A percentile compares a stretch with the other conserved stretches of the same genome.
These are phyloP conservation scores for Trametes maxima DNA, from an alignment of 768 basidiomycete species.

Conservation along the genomic window DNA sequence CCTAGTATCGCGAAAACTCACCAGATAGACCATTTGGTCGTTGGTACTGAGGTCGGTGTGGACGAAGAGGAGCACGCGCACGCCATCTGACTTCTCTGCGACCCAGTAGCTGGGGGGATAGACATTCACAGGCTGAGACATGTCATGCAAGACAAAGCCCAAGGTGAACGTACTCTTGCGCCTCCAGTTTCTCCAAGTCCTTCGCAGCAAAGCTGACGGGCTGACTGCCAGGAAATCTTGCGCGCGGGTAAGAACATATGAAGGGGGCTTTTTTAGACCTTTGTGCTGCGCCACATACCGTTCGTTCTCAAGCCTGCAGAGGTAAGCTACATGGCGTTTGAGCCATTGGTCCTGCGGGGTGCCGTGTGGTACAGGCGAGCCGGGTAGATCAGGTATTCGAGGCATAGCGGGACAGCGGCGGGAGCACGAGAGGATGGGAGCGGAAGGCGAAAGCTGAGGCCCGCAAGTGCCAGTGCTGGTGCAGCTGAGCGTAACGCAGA, in stretches of 20 bases:
- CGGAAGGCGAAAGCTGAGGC: neutral
- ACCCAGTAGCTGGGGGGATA: conserved; percentile 84
- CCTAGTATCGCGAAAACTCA: conserved; percentile 33
- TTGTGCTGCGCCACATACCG: conserved; percentile 46
- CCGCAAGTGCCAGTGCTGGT: neutral
- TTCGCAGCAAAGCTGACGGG: conserved; percentile 83
- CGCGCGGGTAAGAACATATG: neutral
- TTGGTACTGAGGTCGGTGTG: conserved; percentile 54
- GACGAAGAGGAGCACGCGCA: conserved; percentile 87
- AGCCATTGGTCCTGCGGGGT: conserved; percentile 71
- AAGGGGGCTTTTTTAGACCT: neutral
- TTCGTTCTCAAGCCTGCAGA: conserved; percentile 67
- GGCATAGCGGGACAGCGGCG: conserved; percentile 41
- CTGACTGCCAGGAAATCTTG: conserved; percentile 93
- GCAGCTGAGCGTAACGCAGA: neutral
- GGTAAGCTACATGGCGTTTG: conserved; percentile 57
- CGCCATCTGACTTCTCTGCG: conserved; percentile 97
- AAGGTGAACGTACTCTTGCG: conserved; percentile 66
- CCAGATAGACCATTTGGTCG: conserved; percentile 73
- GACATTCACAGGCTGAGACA: neutral
- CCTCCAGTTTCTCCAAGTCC: conserved; percentile 77
- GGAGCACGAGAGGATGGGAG: neutral
- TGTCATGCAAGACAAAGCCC: neutral
- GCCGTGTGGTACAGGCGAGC: conserved; percentile 51
- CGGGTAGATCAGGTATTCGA: conserved; percentile 73